Base-by-base conservation (phyloP, 768 basidiomycete species). In the Trametes elegans region DNA sequence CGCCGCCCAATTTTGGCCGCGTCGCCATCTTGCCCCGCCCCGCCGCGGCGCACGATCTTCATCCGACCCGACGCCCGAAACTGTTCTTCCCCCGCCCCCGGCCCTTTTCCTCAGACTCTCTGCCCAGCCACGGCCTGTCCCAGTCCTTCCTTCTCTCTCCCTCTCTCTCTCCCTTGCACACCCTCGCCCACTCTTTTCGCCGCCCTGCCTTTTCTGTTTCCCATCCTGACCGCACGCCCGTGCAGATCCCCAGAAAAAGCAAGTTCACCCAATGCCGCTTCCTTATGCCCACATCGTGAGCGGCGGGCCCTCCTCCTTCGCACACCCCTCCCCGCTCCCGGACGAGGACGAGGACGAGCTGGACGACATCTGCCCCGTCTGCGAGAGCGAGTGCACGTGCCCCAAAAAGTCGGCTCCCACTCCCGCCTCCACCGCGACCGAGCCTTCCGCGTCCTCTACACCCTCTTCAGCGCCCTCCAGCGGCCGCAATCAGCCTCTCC, bases 311-410 rank as follows among this genome's bases (percentile, higher is more conserved):
- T 58, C 58, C 34, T 49, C 54, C 10, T 24, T 53, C 45, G 5
- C 38, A 8, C 36, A 38, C 35, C 46, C 45, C 53, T 49, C 31
- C 29, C 54, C 44, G 11, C 55, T 62, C 28, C 58, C 50, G 29
- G 59, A 65, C 31, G 60, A 62, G 56, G 76, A 79, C 72, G 82
- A 84, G 74, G 85, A 88, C 71, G 90, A 91, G 67, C 87, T 89
- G 78, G 81, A 82, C 81, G 86, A 90, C 69, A 90, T 92, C 53
- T 93, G 90, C 71, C 90, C 89, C 7, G 88, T 92, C 60, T 93
- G 90, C 88, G 90, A 92, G 77, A 85, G 87, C 66, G 85, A 89
- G 67, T 93, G 90, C 76, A 91, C 87, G 27, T 92, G 90, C 78
- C 70, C 73, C 70, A 82, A 78, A 76, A 75, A 71, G 62, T 49